Evolutionary conservation across 495 filamentous ascomycete genomes (phyloP), one percentile per base, ranked within the genome.

Genomic region (Lichenothelia convexa): DNA sequence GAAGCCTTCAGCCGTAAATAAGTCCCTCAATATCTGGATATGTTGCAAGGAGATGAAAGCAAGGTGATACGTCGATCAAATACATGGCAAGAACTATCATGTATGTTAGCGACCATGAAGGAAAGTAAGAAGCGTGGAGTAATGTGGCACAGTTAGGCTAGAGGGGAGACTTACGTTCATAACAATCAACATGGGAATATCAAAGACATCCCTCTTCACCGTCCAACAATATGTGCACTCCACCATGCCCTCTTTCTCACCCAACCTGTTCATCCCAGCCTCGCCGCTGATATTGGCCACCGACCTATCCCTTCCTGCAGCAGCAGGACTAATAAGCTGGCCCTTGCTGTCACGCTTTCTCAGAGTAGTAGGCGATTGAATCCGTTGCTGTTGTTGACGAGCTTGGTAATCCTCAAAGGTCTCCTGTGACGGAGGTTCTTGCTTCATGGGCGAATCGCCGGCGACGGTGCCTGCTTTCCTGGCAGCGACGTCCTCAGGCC

Each of bases 121-220:
- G n/a, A n/a, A n/a, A n/a, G n/a, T n/a, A n/a, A n/a, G 24, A 29
- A 11, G 24, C 24, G 24, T 29, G 9, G 15, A 13, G 9, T 29
- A 9, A 13, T 29, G 24, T 29, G 9, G 9, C 1, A 1, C 9
- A 29, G 24, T 29, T 13, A 2, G 9, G 1, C 2, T 29, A 13
- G 9, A 29, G 9, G 24, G 24, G 1, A 34, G 3, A 75, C 85
- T 74, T 51, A 93, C 89, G 60, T 93, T 93, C 62, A 93, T 85
- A 48, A 93, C 75, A 57, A 94, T 89, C 55, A 97, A 59, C 85
- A 93, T 94, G 19, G 89, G 89, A 55, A 97, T 93, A 56, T 94
- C 89, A 60, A 95, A 97, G 31, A 89, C 80, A 56, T 97, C 89
- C 41, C 89, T 65, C 64, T 86, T 89, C 39, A 95, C 84, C 42